A percentile compares a stretch with the other conserved stretches of the same genome.
These are phyloP conservation scores for Desmodesmus armatus DNA, from an alignment of 139 green algal genomes.

Conservation along the genomic window DNA sequence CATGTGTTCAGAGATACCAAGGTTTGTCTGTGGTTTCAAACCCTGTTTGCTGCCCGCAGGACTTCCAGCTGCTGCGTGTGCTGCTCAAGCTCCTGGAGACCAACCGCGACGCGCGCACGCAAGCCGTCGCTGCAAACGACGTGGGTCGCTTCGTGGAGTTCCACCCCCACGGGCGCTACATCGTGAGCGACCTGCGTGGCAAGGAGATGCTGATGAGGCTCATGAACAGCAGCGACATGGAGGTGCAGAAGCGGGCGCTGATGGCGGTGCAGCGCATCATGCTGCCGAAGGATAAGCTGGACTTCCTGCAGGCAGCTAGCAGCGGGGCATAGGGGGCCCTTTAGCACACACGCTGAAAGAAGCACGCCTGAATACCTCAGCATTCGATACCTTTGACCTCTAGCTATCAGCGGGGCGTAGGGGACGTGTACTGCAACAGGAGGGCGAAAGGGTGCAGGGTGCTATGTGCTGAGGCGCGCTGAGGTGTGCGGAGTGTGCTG, in stretches of 20 bases:
- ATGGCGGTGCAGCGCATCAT: constrained; percentile 95
- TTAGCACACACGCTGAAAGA: too few species aligned
- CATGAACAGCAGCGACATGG: constrained; percentile 90
- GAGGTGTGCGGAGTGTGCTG: too few species aligned
- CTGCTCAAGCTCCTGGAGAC: constrained; percentile 93
- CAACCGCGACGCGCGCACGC: constrained; percentile 62
- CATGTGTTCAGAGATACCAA: too few species aligned
- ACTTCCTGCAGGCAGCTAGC: constrained; percentile 10
- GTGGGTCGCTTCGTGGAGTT: constrained; percentile 90
- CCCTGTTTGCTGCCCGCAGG: too few species aligned
- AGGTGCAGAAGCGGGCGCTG: constrained; percentile 95
- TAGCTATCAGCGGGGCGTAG: too few species aligned
- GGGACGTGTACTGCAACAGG: too few species aligned
- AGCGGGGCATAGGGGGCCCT: background rate
- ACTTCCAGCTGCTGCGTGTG: constrained; percentile 92
- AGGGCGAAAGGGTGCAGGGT: too few species aligned
- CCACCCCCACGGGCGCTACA: constrained; percentile 82
- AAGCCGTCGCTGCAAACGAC: constrained; percentile 94
- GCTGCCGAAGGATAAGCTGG: constrained; percentile 58
- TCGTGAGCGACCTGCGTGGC: constrained; percentile 86
- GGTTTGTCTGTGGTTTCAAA: too few species aligned
- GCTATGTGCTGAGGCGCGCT: too few species aligned
- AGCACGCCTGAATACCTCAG: too few species aligned
- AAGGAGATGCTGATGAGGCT: constrained; percentile 96
- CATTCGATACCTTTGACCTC: too few species aligned